These are phyloP conservation scores for Fusarium transvaalense DNA, from an alignment of 2,329 filamentous ascomycete species.

Conservation along the genomic window DNA sequence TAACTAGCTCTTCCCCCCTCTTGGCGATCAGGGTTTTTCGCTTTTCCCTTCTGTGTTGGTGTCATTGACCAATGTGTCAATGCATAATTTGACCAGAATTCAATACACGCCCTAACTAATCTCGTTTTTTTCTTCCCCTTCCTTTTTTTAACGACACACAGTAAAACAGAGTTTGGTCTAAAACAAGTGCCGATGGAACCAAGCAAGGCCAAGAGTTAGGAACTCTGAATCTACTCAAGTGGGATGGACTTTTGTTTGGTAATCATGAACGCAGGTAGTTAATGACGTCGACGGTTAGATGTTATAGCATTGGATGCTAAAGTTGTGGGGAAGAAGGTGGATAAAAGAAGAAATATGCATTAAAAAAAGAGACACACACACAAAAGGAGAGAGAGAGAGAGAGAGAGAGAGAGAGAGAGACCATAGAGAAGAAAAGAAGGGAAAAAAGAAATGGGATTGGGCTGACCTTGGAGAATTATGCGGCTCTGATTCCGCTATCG, in stretches of 20 bases:
- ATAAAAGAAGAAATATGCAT: background rate
- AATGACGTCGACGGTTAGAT: conserved; percentile 42
- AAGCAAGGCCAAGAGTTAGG: background rate
- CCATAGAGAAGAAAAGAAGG: too few species aligned
- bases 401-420: background rate
- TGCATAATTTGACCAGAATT: background rate
- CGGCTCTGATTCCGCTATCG: conserved; percentile 16
- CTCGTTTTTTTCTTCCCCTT: background rate
- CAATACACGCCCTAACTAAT: conserved; percentile 12
- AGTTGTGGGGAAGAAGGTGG: conserved; percentile 23
- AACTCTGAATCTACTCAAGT: background rate
- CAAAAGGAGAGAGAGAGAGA: conserved; percentile 5
- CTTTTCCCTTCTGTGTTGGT: conserved; percentile 18
- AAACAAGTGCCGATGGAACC: conserved; percentile 21
- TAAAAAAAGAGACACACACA: conserved; percentile 2
- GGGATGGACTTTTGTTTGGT: conserved; percentile 19
- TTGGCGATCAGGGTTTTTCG: conserved; percentile 40
- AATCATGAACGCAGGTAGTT: conserved; percentile 5
- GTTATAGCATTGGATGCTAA: conserved; percentile 4
- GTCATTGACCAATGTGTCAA: conserved; percentile 30
- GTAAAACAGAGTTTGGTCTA: conserved; percentile 30
- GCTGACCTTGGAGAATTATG: conserved; percentile 9
- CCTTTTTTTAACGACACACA: conserved; percentile 1
- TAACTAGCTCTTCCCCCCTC: conserved; percentile 28
- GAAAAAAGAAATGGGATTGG: conserved; percentile 4